phyloP scores from a whole-genome alignment of 192 early-diverging fungal genomes.

The Mortierella hygrophila region DNA sequence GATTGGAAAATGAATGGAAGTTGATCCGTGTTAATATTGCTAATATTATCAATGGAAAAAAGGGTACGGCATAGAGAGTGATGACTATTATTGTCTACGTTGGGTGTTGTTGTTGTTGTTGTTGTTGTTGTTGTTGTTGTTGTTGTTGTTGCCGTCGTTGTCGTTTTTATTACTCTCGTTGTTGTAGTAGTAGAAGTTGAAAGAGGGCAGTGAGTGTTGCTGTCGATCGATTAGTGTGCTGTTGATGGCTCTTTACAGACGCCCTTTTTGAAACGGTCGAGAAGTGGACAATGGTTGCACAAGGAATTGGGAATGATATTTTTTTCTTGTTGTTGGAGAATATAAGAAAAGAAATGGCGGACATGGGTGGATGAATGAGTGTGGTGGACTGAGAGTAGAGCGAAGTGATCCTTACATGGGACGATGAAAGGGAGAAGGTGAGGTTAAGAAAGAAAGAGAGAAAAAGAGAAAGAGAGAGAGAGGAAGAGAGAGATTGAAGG shows the following conservation, averaged over 20 bases:
- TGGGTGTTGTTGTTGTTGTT: not conserved
- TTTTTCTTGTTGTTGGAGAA: not conserved
- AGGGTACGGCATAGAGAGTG: not conserved
- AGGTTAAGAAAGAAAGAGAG: not conserved
- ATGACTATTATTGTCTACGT: too few species aligned
- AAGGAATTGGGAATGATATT: not conserved
- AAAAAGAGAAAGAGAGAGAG: not conserved
- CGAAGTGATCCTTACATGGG: not conserved
- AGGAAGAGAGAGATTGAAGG: not conserved
- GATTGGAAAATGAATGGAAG: not conserved
- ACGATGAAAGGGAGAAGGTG: too few species aligned
- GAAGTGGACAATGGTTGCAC: not conserved
- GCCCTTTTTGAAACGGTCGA: slow-evolving; percentile 8
- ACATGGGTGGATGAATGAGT: not conserved
- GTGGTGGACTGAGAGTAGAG: not conserved
- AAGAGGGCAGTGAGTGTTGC: not conserved
- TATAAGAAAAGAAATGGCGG: too few species aligned
- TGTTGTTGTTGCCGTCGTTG: not conserved
- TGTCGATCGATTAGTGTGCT: not conserved
- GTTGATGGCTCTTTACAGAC: not conserved
- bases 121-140: not conserved
- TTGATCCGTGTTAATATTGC: not conserved
- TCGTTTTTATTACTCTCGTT: not conserved
- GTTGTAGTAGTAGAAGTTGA: too few species aligned
- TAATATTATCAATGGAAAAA: not conserved